These are phyloP conservation scores for Rutidosis leptorrhynchoides DNA, from an alignment of 129 eudicot genomes.

Conservation along the genomic window DNA sequence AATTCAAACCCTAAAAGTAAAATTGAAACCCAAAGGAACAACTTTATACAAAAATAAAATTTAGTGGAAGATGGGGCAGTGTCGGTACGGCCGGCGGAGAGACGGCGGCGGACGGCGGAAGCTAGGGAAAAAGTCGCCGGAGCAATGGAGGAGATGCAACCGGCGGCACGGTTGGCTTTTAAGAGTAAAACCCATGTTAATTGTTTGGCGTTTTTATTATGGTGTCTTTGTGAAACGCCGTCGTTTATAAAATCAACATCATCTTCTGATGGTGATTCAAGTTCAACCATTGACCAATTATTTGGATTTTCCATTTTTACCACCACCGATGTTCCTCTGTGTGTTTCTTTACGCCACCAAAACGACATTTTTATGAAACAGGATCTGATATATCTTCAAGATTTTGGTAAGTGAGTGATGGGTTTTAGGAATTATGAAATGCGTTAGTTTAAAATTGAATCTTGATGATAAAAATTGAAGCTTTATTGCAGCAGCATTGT, in stretches of 20 bases:
- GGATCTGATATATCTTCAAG: not conserved
- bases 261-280: constrained; percentile 55
- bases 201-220: constrained; percentile 93
- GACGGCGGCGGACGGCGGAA: constrained; percentile 88
- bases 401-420: not conserved
- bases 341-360: constrained; percentile 73
- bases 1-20: constrained; percentile 57
- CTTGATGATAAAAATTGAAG: not conserved
- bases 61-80: constrained; percentile 12
- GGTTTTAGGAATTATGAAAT: not conserved
- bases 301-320: constrained; percentile 93
- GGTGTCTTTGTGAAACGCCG: constrained; percentile 25
- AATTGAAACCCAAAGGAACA: constrained; percentile 54
- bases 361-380: constrained; percentile 38
- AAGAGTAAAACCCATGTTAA: constrained; percentile 89
- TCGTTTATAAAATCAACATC: constrained; percentile 43
- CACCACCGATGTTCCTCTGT: constrained; percentile 85
- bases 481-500: constrained; percentile 29
- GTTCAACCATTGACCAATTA: constrained; percentile 94
- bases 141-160: constrained; percentile 81
- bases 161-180: constrained; percentile 92
- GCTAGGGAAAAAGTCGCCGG: constrained; percentile 61
- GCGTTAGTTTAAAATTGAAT: not conserved
- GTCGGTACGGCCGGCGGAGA: constrained; percentile 77
- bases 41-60: constrained; percentile 53